Evolutionary conservation across 2,329 filamentous ascomycete genomes (phyloP), one percentile per base, ranked within the genome.

Genomic region (Pseudogymnoascus sp.): DNA sequence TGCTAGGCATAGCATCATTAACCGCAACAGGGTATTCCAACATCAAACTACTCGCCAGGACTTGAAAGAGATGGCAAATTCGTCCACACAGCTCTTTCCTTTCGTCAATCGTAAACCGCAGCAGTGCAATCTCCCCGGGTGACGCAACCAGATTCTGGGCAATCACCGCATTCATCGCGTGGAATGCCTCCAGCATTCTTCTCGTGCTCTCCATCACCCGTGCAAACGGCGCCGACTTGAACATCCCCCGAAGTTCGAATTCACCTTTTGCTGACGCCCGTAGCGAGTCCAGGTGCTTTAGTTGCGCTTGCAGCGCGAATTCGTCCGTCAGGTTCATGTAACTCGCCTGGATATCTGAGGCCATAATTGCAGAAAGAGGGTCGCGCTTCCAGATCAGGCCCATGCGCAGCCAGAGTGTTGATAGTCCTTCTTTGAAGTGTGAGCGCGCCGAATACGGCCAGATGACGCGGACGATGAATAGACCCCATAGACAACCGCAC

Each of bases 381-480:
- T 95, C 93, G 47, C 92, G 85, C 75, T 93, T 96, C 94, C 94
- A 99, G 65, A 97, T 92, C 34, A 99, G 81, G 14, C 91, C 90
- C 85, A 99, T 92, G 62, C 95, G 90, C 6, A 99, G 80, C 83
- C 94, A 97, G 11, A 99, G 78, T n/a, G 96, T 79, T 28, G 90
- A 90, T 9, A 97, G 80, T 1, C 93, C 93, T 68, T 96, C 88
- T 70, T 94, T 91, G 68, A 97, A 86, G 74, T 96, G 96, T 64
- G 82, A 81, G 43, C 94, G 83, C 1, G 91, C 94, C 32, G 91
- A 94, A 64, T 97, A 95, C 7, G 94, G 94, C 90, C 92, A 97
- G 65, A 99, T 86, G 58, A 96, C 70, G 62, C 93, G 84, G 58
- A 92, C 97, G 64, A 97, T 83, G 59, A 97, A 82, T 63, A 99